A percentile compares a stretch with the other conserved stretches of the same genome.
Conservation (phyloP, 768 basidiomycete genomes). For the Saitozyma podzolica region DNA sequence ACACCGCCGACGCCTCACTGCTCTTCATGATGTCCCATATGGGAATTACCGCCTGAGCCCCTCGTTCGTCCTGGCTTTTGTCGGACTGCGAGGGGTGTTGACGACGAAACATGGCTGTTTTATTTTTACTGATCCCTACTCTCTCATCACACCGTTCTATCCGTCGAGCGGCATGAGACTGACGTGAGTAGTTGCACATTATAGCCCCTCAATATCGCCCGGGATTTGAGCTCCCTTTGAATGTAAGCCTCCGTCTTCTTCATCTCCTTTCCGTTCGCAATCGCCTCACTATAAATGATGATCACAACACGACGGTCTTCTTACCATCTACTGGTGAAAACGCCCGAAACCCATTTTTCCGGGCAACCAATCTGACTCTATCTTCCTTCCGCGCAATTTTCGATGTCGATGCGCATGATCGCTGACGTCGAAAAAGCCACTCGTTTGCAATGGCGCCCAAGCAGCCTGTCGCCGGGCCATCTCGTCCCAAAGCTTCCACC, state of each 20-base stretch:
- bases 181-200: neutral
- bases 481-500: conserved; percentile 32
- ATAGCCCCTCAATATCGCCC: neutral
- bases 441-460: conserved; percentile 30
- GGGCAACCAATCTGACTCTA: conserved; percentile 50
- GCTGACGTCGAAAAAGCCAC: conserved; percentile 16
- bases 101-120: conserved; percentile 52
- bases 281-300: conserved; percentile 40
- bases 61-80: conserved; percentile 25
- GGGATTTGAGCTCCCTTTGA: neutral
- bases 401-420: neutral
- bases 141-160: conserved; percentile 1
- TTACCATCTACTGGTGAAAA: conserved; percentile 47
- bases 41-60: conserved; percentile 52
- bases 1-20: neutral
- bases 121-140: conserved; percentile 37
- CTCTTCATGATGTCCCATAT: conserved; percentile 45
- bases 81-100: conserved; percentile 31
- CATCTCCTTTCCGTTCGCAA: neutral
- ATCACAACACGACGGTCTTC: conserved; percentile 52
- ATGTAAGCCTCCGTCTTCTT: conserved; percentile 1
- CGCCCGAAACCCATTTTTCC: conserved; percentile 48
- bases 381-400: neutral
- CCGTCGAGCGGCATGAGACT: neutral
- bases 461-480: conserved; percentile 43